These are phyloP conservation scores for Collybia mongolica DNA, from an alignment of 768 basidiomycete species.

Conservation along the genomic window DNA sequence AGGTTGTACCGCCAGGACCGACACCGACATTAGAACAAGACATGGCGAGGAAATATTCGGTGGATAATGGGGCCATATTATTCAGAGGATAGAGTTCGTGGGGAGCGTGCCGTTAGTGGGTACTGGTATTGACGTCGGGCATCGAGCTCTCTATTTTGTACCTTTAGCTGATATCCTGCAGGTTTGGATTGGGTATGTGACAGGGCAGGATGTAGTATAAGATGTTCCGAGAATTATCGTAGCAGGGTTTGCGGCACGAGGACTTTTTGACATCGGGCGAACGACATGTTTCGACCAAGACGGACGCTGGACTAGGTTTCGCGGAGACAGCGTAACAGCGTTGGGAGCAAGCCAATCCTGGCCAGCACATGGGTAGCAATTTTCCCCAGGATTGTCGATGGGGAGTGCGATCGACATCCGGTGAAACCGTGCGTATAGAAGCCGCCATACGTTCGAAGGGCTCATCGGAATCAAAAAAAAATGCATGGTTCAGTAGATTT, in stretches of 20 bases:
- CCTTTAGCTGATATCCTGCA: neutral
- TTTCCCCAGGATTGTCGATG: conserved; percentile 8
- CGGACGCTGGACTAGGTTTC: conserved; percentile 19
- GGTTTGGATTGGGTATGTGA: conserved; percentile 7
- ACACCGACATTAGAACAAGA: conserved; percentile 75
- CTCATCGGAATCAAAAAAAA: conserved; percentile 6
- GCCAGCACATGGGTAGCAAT: conserved; percentile 12
- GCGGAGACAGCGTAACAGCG: conserved; percentile 13
- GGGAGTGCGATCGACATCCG: conserved; percentile 18
- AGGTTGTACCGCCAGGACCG: conserved; percentile 77
- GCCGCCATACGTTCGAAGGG: conserved; percentile 8
- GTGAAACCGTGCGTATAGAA: conserved; percentile 25
- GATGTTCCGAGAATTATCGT: conserved; percentile 17
- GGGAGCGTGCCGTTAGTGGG: too few relatives aligned
- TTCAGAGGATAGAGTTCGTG: too few relatives aligned
- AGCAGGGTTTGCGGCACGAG: conserved; percentile 20
- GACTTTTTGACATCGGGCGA: conserved; percentile 26
- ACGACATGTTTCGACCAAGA: conserved; percentile 25
- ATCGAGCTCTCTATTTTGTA: neutral
- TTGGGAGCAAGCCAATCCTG: conserved; percentile 4
- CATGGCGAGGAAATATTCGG: conserved; percentile 53
- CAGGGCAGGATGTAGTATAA: conserved; percentile 18
- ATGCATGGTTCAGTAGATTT: conserved; percentile 10
- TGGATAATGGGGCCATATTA: conserved; percentile 32
- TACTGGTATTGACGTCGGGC: too few relatives aligned